phyloP scores from a whole-genome alignment of 257 asterid genomes.

The Verbascum thapsus region DNA sequence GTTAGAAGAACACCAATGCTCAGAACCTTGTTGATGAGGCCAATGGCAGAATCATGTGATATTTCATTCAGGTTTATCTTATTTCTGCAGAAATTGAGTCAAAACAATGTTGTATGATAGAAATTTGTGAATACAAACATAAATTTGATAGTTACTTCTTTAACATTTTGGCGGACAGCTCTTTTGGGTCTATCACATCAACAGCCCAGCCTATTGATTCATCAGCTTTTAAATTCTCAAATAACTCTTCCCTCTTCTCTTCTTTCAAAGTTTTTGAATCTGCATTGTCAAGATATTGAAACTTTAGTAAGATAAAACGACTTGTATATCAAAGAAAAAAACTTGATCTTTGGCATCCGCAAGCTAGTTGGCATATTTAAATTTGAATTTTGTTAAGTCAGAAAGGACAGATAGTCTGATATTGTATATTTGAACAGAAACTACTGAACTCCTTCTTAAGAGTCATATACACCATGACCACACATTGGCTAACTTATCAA shows the following conservation, averaged over 20 bases:
- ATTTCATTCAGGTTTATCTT: slow-evolving; percentile 91
- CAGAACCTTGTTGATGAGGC: slow-evolving; percentile 72
- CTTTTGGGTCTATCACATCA: slow-evolving; percentile 91
- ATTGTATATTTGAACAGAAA: not conserved
- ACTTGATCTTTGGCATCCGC: not conserved
- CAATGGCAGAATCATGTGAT: slow-evolving; percentile 94
- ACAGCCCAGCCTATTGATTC: slow-evolving; percentile 93
- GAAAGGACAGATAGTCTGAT: not conserved
- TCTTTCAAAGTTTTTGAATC: slow-evolving; percentile 95
- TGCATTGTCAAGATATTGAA: slow-evolving; percentile 30
- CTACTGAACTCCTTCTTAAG: not conserved
- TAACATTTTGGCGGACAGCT: slow-evolving; percentile 90
- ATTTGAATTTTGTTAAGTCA: not conserved
- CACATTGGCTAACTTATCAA: not conserved
- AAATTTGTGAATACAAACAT: slow-evolving; percentile 3
- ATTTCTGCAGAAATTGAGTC: slow-evolving; percentile 47
- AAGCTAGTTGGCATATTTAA: not conserved
- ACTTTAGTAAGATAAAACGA: slow-evolving; percentile 8
- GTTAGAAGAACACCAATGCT: slow-evolving; percentile 79
- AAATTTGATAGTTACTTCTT: slow-evolving; percentile 59
- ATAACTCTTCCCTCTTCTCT: slow-evolving; percentile 93
- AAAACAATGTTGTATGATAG: slow-evolving; percentile 21
- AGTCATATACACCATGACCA: no score
- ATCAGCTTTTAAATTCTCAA: slow-evolving; percentile 77
- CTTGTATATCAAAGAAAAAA: slow-evolving; percentile 13